These are phyloP conservation scores for Rhypophila decipiens DNA, from an alignment of 495 filamentous ascomycete genomes.

Conservation along the genomic window DNA sequence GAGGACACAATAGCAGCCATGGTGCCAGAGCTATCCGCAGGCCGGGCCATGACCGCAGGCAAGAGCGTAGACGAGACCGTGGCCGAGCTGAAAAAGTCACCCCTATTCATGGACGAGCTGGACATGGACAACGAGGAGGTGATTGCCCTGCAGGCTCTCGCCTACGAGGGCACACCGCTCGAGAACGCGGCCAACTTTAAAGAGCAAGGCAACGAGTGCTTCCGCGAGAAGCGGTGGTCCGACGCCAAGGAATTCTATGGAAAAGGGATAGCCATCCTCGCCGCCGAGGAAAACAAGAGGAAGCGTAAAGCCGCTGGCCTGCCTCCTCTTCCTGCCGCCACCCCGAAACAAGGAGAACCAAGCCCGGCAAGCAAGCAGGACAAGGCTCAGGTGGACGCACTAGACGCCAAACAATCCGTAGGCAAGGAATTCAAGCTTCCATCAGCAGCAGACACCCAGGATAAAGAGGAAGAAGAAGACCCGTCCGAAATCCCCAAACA, in stretches of 20 bases:
- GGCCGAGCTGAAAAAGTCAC: conserved; percentile 69
- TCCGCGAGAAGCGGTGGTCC: conserved; percentile 61
- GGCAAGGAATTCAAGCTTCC: too few species aligned
- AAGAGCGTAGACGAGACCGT: conserved; percentile 66
- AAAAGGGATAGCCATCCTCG: conserved; percentile 67
- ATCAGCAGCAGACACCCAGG: too few species aligned
- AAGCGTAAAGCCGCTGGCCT: conserved; percentile 30
- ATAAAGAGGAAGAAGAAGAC: conserved; percentile 32
- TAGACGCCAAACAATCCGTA: conserved; percentile 25
- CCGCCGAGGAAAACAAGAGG: conserved; percentile 42
- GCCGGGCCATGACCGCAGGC: conserved; percentile 47
- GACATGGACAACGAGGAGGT: conserved; percentile 62
- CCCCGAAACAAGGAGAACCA: too few species aligned
- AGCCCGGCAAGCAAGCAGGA: too few species aligned
- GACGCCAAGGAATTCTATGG: conserved; percentile 90
- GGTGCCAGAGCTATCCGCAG: conserved; percentile 50
- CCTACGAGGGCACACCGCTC: conserved; percentile 81
- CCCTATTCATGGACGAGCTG: conserved; percentile 92
- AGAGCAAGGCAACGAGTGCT: conserved; percentile 85
- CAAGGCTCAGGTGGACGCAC: too few species aligned
- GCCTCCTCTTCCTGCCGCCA: conserved; percentile 7
- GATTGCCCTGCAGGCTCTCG: conserved; percentile 80
- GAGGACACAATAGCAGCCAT: conserved; percentile 13
- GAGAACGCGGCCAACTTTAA: conserved; percentile 77
- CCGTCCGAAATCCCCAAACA: conserved; percentile 50